Evolutionary conservation across 192 early-diverging fungal species (phyloP), one percentile per base, ranked within the genome.

Genomic region (Coemansia umbellata): DNA sequence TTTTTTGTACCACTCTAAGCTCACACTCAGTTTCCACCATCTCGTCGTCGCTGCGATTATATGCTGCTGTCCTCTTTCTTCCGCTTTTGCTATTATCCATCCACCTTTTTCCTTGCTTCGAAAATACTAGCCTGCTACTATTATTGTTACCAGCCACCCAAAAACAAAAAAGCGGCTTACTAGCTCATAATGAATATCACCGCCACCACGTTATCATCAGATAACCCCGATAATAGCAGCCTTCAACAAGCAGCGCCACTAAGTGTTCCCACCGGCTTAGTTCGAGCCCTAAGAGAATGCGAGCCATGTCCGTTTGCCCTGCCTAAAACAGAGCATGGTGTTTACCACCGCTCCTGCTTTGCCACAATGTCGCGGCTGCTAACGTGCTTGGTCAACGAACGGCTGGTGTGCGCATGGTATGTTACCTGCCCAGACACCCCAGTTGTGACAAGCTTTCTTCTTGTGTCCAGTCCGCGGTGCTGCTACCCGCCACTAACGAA

Each of bases 321-420:
- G 2, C 55, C 63, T n/a, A 62, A 27, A 14, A 59, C 63, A 8
- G 43, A 49, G 4, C 53, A 54, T 7, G 63, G 64, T 2, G 53
- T 51, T 39, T 30, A 42, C 50, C 31, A 47, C 31, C 71, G 69
- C 21, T 60, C 76, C 7, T 53, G 61, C 32, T 78, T 80, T 56
- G 81, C 83, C 48, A 80, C 79, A 3, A 57, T 61, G 9, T 82
- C 83, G 11, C 75, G 84, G 17, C 58, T 84, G 4, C 54, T 84
- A n/a, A 44, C 76, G 6, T 84, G 83, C 35, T 53, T 83, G 5
- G 76, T 80, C 27, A 82, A 78, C 37, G 84, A 86, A 56, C 31
- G 42, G 11, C 64, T 86, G 8, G 77, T 78, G 8, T 28, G 57
- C 28, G 81, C 77, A 24, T 58, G 55, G 60, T 78, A 72, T 42